Evolutionary conservation across 208 protist genomes (phyloP), one percentile per base, ranked within the genome.

Genomic region (Polymyxa betae): DNA sequence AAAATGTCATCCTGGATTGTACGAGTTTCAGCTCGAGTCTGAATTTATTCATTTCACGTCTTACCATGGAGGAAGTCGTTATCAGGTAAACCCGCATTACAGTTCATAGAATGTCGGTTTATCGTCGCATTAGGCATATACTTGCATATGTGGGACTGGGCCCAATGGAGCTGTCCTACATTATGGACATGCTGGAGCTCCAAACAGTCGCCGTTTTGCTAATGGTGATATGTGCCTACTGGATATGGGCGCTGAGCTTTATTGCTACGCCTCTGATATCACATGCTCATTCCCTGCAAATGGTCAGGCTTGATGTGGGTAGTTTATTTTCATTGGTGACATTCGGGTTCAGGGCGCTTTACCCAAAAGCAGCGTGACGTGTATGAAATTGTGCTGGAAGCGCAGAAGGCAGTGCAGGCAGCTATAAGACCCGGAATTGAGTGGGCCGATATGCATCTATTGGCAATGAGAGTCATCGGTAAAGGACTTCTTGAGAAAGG

Each of bases 181-280:
- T 88, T 95, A 94, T 77, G 91, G 91, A n/a, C 89, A 94, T 35
- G 90, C 91, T 72, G 88, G 88, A 41, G 66, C 88, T 0, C 92
- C 89, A 0, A 93, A 95, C 49, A 52, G 89, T 78, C 46, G 77
- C 35, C 29, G 91, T 52, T 41, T 95, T 49, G 16, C 78, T 0
- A 78, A 66, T 10, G 93, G 92, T 0, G 90, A 95, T 46, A 49
- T 94, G n/a, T 38, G 94, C 24, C 82, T 96, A 32, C 46, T 95
- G n/a, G 95, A 96, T 88, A 92, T 93, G 54, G 95, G 95, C 0
- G 77, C 60, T 45, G 93, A 95, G 52, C 91, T 92, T 45, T 0
- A 88, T 16, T 89, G 88, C 64, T 96, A 96, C 87, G 88, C 77
- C 24, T 77, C 93, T 29, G 95, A 96, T 88, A 93, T 94, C 54